Evolutionary conservation across 768 basidiomycete genomes (phyloP).

Genomic region (Boletales sp.): DNA sequence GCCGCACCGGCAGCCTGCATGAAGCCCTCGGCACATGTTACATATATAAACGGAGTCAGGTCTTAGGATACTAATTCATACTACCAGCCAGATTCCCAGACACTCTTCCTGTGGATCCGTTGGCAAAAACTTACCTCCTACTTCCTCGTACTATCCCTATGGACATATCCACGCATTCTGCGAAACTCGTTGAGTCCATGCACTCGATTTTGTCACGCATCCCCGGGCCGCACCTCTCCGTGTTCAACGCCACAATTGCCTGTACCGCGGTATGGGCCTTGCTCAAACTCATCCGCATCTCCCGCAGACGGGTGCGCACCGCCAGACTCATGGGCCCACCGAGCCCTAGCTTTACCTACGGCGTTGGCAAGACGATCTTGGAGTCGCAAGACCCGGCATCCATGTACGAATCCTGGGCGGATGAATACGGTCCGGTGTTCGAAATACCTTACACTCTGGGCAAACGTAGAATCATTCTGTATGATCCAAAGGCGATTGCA

Average conservation of each 20-base stretch:
- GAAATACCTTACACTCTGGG: slow-evolving; percentile 13
- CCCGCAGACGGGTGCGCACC: slow-evolving; percentile 10
- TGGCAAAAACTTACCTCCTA: too few relatives aligned
- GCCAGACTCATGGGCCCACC: slow-evolving; percentile 18
- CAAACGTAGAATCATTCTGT: slow-evolving; percentile 12
- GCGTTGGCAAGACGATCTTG: slow-evolving; percentile 8
- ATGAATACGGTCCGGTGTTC: slow-evolving; percentile 14
- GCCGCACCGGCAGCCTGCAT: too few relatives aligned
- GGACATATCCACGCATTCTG: too few relatives aligned
- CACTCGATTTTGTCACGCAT: neutral
- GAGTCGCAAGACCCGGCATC: neutral
- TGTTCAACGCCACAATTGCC: slow-evolving; percentile 1
- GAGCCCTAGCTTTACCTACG: slow-evolving; percentile 12
- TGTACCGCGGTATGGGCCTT: slow-evolving; percentile 4
- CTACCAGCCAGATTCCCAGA: too few relatives aligned
- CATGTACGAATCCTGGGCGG: slow-evolving; percentile 20
- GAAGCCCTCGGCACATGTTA: too few relatives aligned
- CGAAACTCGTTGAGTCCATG: neutral
- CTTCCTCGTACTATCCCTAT: too few relatives aligned
- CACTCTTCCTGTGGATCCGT: too few relatives aligned
- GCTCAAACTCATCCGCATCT: slow-evolving; percentile 5
- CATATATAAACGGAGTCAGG: too few relatives aligned
- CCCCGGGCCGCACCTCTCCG: neutral
- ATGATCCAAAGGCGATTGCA: slow-evolving; percentile 38
- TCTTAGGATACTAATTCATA: too few relatives aligned